Conservation (phyloP, 73 alveolate genomes). For the Blepharisma stoltei region DNA sequence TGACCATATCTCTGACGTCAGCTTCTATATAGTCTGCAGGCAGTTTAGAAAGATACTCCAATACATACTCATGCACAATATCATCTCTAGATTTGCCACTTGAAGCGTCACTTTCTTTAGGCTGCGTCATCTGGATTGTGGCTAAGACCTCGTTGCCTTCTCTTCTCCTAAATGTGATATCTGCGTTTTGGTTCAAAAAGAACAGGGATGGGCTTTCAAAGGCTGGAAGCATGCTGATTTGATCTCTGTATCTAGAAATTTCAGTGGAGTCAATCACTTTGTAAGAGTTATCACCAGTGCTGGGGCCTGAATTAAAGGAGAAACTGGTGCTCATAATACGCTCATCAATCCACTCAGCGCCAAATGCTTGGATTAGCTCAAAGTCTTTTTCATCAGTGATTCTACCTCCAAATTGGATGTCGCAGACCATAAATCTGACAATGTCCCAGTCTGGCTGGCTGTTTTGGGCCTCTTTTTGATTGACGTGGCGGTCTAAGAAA, state of each 20-base stretch:
- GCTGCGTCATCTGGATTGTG: slow-evolving; percentile 98
- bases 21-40: slow-evolving; percentile 93
- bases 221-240: slow-evolving; percentile 92
- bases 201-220: slow-evolving; percentile 97
- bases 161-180: slow-evolving; percentile 97
- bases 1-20: slow-evolving; percentile 90
- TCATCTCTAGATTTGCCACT: slow-evolving; percentile 97
- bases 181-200: slow-evolving; percentile 99
- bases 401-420: slow-evolving; percentile 99
- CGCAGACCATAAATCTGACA: slow-evolving; percentile 97
- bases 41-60: slow-evolving; percentile 66
- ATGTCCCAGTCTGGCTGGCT: slow-evolving; percentile 90
- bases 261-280: slow-evolving; percentile 59
- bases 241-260: slow-evolving; percentile 82
- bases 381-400: slow-evolving; percentile 98
- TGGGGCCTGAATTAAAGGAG: slow-evolving; percentile 41
- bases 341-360: slow-evolving; percentile 50
- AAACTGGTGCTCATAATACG: slow-evolving; percentile 43
- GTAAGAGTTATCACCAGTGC: slow-evolving; percentile 1
- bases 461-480: slow-evolving; percentile 50
- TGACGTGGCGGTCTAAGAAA: slow-evolving; percentile 15
- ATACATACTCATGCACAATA: slow-evolving; percentile 49
- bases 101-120: slow-evolving; percentile 99
- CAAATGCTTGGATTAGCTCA: slow-evolving; percentile 90
- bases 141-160: slow-evolving; percentile 98